phyloP scores from a whole-genome alignment of 106 monocot species.

The Narthecium ossifragum region DNA sequence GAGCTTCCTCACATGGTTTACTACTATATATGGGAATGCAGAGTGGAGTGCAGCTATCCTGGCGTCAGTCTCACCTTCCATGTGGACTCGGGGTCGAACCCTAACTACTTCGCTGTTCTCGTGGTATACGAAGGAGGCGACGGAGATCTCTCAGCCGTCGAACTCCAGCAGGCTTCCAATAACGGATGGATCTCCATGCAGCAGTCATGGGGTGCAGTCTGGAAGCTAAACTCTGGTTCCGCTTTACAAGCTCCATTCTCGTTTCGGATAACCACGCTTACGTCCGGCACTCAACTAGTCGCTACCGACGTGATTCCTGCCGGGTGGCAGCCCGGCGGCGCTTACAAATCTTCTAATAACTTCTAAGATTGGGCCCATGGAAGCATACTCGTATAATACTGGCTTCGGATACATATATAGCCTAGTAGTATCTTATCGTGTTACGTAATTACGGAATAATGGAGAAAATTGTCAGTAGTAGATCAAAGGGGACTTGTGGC shows the following conservation, averaged over 20 bases:
- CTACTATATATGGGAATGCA: slow-evolving; percentile 1
- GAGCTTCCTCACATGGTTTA: not conserved
- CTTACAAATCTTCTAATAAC: slow-evolving; percentile 48
- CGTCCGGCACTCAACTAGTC: slow-evolving; percentile 32
- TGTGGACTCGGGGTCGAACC: slow-evolving; percentile 60
- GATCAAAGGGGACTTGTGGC: too few relatives aligned
- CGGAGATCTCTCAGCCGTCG: slow-evolving; percentile 50
- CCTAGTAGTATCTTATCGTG: too few relatives aligned
- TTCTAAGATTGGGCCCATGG: slow-evolving; percentile 5
- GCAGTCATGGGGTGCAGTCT: slow-evolving; percentile 64
- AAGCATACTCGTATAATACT: too few relatives aligned
- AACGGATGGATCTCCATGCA: slow-evolving; percentile 40
- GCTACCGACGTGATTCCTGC: slow-evolving; percentile 50
- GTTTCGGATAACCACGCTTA: slow-evolving; percentile 34
- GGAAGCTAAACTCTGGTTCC: slow-evolving; percentile 34
- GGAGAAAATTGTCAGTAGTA: too few relatives aligned
- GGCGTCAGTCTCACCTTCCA: slow-evolving; percentile 41
- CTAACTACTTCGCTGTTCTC: slow-evolving; percentile 54
- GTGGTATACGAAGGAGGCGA: slow-evolving; percentile 64
- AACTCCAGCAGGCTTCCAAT: slow-evolving; percentile 3
- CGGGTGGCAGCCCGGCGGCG: slow-evolving; percentile 34
- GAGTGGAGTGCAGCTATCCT: slow-evolving; percentile 50
- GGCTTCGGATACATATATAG: too few relatives aligned
- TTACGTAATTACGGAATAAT: too few relatives aligned
- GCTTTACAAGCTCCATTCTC: slow-evolving; percentile 47